phyloP scores from a whole-genome alignment of 1,139 yeast species.

The Citeromyces hawaiiensis region DNA sequence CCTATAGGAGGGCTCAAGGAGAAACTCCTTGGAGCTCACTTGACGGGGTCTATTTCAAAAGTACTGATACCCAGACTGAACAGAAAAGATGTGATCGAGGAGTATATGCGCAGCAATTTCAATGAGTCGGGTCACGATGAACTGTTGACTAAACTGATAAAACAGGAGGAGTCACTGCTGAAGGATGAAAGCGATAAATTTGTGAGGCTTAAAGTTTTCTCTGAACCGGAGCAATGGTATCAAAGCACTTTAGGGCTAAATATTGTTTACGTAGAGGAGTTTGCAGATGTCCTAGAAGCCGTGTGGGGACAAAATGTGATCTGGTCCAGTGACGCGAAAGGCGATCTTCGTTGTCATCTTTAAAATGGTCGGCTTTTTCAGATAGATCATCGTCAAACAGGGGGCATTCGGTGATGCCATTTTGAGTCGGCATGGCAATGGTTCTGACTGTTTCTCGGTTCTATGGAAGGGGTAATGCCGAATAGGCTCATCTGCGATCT shows the following conservation, averaged over 20 bases:
- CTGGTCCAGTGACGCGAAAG: conserved; percentile 5
- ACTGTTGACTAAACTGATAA: conserved; percentile 9
- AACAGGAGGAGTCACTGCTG: conserved; percentile 14
- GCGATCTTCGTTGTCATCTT: conserved; percentile 10
- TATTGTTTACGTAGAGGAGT: conserved; percentile 56
- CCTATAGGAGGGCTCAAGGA: conserved; percentile 89
- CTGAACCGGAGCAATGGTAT: conserved; percentile 33
- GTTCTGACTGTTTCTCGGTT: too few relatives aligned
- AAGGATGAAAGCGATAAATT: conserved; percentile 4
- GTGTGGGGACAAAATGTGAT: conserved; percentile 37
- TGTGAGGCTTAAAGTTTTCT: conserved; percentile 12
- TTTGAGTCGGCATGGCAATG: too few relatives aligned
- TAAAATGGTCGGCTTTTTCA: too few relatives aligned
- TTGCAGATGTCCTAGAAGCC: conserved; percentile 59
- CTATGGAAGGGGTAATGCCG: too few relatives aligned
- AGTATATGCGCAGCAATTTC: conserved; percentile 14
- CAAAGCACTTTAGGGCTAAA: conserved; percentile 38
- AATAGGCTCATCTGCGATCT: too few relatives aligned
- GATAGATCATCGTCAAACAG: too few relatives aligned
- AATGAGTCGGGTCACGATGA: conserved; percentile 13
- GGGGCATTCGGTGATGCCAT: too few relatives aligned
- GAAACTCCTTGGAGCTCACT: conserved; percentile 74
- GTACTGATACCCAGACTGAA: conserved; percentile 62
- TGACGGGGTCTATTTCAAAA: conserved; percentile 46
- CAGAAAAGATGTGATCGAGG: conserved; percentile 56